Base-by-base conservation (phyloP, 305 asterid genomes). In the Fraxinus nigra region DNA sequence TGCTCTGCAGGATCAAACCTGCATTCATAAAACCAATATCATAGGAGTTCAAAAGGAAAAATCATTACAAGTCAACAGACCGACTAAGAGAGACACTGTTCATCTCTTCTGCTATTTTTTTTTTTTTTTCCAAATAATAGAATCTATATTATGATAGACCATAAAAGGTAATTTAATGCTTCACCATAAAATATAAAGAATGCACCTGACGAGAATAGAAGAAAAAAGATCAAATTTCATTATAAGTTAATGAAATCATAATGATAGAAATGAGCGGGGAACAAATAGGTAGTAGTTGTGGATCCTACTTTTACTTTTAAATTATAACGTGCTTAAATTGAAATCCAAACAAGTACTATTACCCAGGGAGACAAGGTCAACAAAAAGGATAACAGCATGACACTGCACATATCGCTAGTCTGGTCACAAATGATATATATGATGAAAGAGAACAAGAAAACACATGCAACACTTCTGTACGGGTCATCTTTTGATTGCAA, bases 1-100 rank as follows among this genome's bases (percentile, higher is more conserved):
- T 92, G 99, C 95, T 93, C 98, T 40, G 99, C 97, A 67, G 89
- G 84, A 82, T 97, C 99, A 87, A 88, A 82, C 86, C 99, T 97
- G 87, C 84, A 89, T 77, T 32, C 83, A 81, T 24, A 76, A 54
- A 82, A 76, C 78, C 79, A 82, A 46, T 13, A 73, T 35, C 59
- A 70, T 59, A 37, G 81, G 70, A 65, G 70, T 79, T 80, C 38
- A 80, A 30, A 46, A 72, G 76, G 54, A 61, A 78, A 78, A 80
- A 63, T 28, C 51, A 70, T 26, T 35, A 33, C 76, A 72, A 72
- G 26, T 38, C 48, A 34, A 33, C 46, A 72, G 76, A 32, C 13
- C 18, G 6, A 67, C 3, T 1, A 32, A 28, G 37, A 11, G 38
- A 69, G 38, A 69, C 13, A 0, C n/a, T 11, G 76, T 14, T 32